A percentile compares a stretch with the other conserved stretches of the same genome.
Evolutionary conservation across 495 filamentous ascomycete genomes (phyloP).

Genomic region (Aspergillus olivimuriae): DNA sequence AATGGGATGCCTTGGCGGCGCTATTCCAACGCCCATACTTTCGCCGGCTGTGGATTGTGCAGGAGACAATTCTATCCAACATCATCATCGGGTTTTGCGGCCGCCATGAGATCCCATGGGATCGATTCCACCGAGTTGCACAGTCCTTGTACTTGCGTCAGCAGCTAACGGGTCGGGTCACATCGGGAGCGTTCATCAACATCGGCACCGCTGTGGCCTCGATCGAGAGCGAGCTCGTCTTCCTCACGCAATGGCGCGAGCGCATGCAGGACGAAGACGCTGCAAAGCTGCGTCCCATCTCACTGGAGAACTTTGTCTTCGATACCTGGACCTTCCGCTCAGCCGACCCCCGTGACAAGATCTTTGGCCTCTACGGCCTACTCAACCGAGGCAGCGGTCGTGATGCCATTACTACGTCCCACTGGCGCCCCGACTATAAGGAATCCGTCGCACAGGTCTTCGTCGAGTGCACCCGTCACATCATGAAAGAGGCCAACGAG

Average conservation of each 20-base stretch:
- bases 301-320: not conserved
- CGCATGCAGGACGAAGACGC: not conserved
- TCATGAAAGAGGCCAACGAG: not conserved
- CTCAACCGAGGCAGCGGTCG: not conserved
- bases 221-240: not conserved
- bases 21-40: not conserved
- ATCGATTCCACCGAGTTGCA: not conserved
- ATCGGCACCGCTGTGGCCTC: not conserved
- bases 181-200: not conserved
- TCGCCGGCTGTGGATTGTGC: not conserved
- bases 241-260: not conserved
- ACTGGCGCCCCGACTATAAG: not conserved
- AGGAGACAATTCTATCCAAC: not conserved
- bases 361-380: conserved; percentile 1
- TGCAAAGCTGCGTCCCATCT: not conserved
- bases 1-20: not conserved
- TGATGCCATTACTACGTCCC: not conserved
- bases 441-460: not conserved
- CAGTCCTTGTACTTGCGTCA: not conserved
- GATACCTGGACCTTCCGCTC: conserved; percentile 1
- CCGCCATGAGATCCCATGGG: not conserved
- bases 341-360: not conserved
- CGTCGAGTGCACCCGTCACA: not conserved
- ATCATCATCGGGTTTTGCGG: not conserved
- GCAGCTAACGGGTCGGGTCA: not conserved